A percentile compares a stretch with the other conserved stretches of the same genome.
Evolutionary conservation across 352 stramenopile genomes (phyloP).

Genomic region (Phytophthora brassicae): DNA sequence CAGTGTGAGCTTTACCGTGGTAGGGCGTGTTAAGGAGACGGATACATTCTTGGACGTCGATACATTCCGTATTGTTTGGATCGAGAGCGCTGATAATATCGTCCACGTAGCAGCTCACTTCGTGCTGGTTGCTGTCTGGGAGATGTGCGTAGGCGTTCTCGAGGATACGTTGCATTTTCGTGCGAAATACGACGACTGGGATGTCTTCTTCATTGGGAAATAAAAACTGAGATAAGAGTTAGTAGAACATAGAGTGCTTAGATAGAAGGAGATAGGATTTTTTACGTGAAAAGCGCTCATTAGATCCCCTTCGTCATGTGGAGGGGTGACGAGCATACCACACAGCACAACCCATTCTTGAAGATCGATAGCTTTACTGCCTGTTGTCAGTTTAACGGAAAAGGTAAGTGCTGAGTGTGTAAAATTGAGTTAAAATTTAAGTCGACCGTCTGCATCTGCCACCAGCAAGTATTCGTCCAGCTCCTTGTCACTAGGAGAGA

Average conservation of each 20-base stretch:
- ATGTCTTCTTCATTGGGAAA: slow-evolving; percentile 68
- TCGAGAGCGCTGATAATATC: slow-evolving; percentile 68
- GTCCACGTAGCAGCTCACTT: slow-evolving; percentile 73
- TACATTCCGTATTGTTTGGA: slow-evolving; percentile 71
- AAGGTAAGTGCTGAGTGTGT: neutral
- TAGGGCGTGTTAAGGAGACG: slow-evolving; percentile 59
- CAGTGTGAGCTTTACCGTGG: slow-evolving; percentile 33
- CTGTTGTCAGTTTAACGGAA: slow-evolving; percentile 7
- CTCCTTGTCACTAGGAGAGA: slow-evolving; percentile 63
- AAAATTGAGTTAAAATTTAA: neutral
- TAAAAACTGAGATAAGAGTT: slow-evolving; percentile 38
- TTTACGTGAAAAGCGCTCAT: slow-evolving; percentile 58
- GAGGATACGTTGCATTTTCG: slow-evolving; percentile 69
- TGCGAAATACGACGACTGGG: slow-evolving; percentile 61
- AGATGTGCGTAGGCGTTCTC: slow-evolving; percentile 66
- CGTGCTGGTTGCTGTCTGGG: slow-evolving; percentile 65
- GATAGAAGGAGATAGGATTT: neutral
- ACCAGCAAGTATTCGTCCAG: slow-evolving; percentile 69
- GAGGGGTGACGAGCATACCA: slow-evolving; percentile 56
- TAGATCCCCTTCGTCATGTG: slow-evolving; percentile 52
- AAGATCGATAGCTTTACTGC: slow-evolving; percentile 68
- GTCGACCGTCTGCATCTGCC: slow-evolving; percentile 50
- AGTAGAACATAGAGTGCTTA: neutral
- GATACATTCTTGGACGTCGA: slow-evolving; percentile 72
- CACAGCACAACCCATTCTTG: slow-evolving; percentile 73